Conservation (phyloP, 1,284 basidiomycete genomes). For the Naganishia liquefaciens region DNA sequence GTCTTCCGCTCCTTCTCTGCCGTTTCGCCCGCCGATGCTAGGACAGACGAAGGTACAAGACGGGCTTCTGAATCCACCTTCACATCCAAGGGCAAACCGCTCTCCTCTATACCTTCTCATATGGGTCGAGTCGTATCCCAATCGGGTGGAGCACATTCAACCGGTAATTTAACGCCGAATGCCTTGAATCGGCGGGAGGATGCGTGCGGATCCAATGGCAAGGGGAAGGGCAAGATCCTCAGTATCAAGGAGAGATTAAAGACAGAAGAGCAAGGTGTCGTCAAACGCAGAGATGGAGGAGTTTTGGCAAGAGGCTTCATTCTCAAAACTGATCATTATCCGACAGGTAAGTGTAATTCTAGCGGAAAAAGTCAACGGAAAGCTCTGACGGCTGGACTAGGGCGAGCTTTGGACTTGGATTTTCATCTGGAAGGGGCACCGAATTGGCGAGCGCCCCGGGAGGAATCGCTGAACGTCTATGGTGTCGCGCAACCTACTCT, state of each 20-base stretch:
- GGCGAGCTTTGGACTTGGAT: constrained; percentile 85
- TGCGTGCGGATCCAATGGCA: not conserved
- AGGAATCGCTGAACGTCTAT: constrained; percentile 79
- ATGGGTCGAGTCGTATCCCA: constrained; percentile 18
- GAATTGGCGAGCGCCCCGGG: constrained; percentile 82
- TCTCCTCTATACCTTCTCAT: constrained; percentile 14
- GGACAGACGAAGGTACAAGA: not conserved
- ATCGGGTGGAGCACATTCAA: constrained; percentile 3
- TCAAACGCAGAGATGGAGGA: constrained; percentile 83
- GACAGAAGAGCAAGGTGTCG: constrained; percentile 59
- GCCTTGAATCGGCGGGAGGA: not conserved
- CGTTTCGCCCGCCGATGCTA: not conserved
- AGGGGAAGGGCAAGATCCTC: constrained; percentile 7
- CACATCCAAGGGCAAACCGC: not conserved
- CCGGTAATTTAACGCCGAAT: constrained; percentile 5
- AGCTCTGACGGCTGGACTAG: constrained; percentile 50
- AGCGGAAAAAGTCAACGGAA: not conserved
- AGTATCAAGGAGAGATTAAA: constrained; percentile 30
- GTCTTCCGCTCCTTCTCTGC: constrained; percentile 17
- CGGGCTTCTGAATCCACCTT: constrained; percentile 19
- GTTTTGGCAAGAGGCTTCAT: constrained; percentile 87
- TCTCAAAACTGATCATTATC: constrained; percentile 90
- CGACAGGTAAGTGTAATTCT: constrained; percentile 62
- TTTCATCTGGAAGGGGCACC: constrained; percentile 88
- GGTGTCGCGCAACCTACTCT: constrained; percentile 94